Evolutionary conservation across 768 basidiomycete species (phyloP).

Genomic region (Termitomyces bulborhizus): DNA sequence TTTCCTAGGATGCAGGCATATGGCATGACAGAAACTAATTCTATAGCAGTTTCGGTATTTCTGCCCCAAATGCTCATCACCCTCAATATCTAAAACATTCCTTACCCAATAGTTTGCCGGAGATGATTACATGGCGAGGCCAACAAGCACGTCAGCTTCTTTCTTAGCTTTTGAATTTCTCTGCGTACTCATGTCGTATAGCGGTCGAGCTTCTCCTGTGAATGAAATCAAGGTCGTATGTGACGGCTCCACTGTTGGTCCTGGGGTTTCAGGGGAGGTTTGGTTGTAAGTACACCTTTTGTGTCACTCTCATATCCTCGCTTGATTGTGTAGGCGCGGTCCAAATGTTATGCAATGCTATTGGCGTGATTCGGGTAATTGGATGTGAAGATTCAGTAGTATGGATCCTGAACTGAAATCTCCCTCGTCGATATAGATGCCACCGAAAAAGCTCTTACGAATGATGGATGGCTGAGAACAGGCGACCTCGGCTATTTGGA

Average conservation of each 20-base stretch:
- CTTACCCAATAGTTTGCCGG: slow-evolving; percentile 32
- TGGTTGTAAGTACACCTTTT: slow-evolving; percentile 34
- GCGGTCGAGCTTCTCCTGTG: slow-evolving; percentile 52
- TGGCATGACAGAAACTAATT: slow-evolving; percentile 58
- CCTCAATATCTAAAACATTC: not conserved
- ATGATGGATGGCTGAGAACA: slow-evolving; percentile 53
- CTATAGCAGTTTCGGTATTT: slow-evolving; percentile 41
- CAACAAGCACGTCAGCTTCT: slow-evolving; percentile 40
- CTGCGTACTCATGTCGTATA: slow-evolving; percentile 11
- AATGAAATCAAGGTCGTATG: slow-evolving; percentile 49
- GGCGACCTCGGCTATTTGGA: slow-evolving; percentile 51
- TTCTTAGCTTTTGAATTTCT: not conserved
- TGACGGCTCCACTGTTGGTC: slow-evolving; percentile 27
- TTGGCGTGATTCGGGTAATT: slow-evolving; percentile 47
- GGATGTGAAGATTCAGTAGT: not conserved
- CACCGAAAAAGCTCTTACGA: slow-evolving; percentile 38
- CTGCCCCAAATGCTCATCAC: not conserved
- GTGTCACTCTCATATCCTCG: not conserved
- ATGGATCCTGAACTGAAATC: not conserved
- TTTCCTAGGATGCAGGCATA: slow-evolving; percentile 43
- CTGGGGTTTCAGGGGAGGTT: slow-evolving; percentile 38
- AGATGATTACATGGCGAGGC: slow-evolving; percentile 50
- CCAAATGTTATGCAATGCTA: slow-evolving; percentile 60
- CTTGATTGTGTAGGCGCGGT: slow-evolving; percentile 34
- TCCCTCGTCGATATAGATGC: slow-evolving; percentile 26